Base-by-base conservation (phyloP, 495 filamentous ascomycete species). In the Ramalina intermedia region DNA sequence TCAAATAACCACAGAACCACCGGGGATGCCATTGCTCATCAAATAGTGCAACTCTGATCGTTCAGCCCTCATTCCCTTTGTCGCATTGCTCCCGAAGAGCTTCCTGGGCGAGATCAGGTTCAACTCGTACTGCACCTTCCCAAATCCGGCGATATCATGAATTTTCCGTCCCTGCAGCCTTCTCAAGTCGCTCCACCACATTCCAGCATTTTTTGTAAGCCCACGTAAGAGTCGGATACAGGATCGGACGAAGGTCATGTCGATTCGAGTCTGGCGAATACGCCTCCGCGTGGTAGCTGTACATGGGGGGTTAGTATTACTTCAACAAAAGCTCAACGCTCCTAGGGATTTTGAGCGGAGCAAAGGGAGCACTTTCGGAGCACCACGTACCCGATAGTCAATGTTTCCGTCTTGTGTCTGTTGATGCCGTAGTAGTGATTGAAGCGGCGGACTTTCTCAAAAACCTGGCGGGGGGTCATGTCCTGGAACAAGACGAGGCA, bases 361-460 rank as follows among this genome's bases (percentile, higher is more conserved):
- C 23, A 24, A 24, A 24, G 23, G 23, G 23, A 6, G 4, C 23
- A 6, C 4, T 24, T 4, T 0, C 6, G 23, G 29, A 33, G 29
- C 29, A 11, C 2, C 2, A 33, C 29, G 7, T 9, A 16, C n/a
- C 17, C 24, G 14, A 23, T 44, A 1, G 81, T 85, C 4, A 83
- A 51, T 0, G 72, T 72, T 1, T 78, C 82, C 70, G 75, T 76
- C 63, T 86, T 86, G 53, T 84, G 80, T 2, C 82, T 65, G 53
- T 80, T 81, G 42, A 74, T 71, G 0, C 61, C 59, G 46, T 71
- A 70, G 29, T 63, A 59, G 9, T 50, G 46, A 47, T 50, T 53
- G 66, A 93, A 93, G 13, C 68, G 66, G 50, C 75, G 70, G 4
- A 81, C 78, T 61, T 87, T 91, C 52, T 79, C 75, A 9, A 73